Base-by-base conservation (phyloP, 768 basidiomycete genomes). In the Kwoniella bestiolae region DNA sequence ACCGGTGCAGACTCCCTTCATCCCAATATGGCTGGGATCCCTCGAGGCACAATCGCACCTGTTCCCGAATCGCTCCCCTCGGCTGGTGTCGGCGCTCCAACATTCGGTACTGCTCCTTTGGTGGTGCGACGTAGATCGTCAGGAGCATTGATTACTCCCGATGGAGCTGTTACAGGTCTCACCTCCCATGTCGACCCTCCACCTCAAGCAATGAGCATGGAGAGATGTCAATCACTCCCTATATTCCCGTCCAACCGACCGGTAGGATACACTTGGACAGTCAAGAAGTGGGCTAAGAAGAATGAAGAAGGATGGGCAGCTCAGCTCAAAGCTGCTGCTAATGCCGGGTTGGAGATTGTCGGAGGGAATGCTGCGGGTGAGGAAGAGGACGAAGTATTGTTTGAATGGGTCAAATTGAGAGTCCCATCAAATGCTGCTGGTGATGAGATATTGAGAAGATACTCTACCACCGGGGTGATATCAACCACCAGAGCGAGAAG, bases 361-460 rank as follows among this genome's bases (percentile, higher is more conserved):
- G 59, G 57, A 16, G 66, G 59, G 7, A 60, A 61, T 11, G 18
- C 63, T 18, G 51, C 32, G 45, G 59, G 56, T 1, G 77, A 73
- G 12, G 65, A 52, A 12, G 76, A 76, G 5, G 69, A 72, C 38
- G 76, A 78, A 57, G 79, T 80, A 7, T 69, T 79, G 0, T 80
- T 80, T 46, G 78, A 78, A 63, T 80, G 79, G 79, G 74, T 74
- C 41, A 78, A 78, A 50, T n/a, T 74, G 25, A 59, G 56, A 50
- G 63, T 65, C 2, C 63, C 63, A 2, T 45, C 56, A 5, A 65
- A 41, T 46, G 53, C 66, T 16, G 56, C 61, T 28, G 66, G 66
- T 18, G 55, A 56, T 32, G 49, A 59, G 7, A 59, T 68, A 38
- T 23, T 68, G 28, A 49, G 61, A 21, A 21, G 56, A n/a, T 68